Conservation (phyloP, 2,329 filamentous ascomycete species). For the Sarocladium strictum region DNA sequence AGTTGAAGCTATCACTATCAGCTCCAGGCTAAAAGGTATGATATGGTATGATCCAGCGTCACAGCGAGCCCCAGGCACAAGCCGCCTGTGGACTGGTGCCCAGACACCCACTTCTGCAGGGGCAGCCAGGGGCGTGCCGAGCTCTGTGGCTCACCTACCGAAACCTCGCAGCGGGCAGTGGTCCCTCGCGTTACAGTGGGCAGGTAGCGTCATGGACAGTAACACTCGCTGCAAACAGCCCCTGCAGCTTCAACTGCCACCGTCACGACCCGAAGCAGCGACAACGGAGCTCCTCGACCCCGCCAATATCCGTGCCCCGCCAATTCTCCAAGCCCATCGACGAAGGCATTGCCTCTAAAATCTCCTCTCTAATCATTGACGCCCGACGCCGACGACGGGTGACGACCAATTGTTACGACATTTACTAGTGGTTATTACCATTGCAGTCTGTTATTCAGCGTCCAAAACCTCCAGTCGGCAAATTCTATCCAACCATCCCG, state of each 20-base stretch:
- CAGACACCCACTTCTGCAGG: not conserved
- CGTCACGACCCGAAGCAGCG: not conserved
- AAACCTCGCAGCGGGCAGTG: not conserved
- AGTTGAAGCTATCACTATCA: slow-evolving; percentile 2
- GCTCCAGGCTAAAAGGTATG: not conserved
- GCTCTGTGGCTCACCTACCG: not conserved
- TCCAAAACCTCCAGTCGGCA: not conserved
- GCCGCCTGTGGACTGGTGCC: not conserved
- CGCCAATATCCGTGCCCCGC: slow-evolving; percentile 3
- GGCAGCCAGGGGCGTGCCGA: not conserved
- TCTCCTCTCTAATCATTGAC: not conserved
- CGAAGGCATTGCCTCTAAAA: not conserved
- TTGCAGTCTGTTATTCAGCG: not conserved
- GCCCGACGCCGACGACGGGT: not conserved
- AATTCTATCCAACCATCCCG: not conserved
- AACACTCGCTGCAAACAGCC: not conserved
- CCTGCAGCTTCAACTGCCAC: not conserved
- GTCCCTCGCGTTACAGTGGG: not conserved
- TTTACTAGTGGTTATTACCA: not conserved
- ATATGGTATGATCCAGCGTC: too few relatives aligned
- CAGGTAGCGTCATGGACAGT: not conserved
- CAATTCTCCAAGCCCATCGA: slow-evolving; percentile 3
- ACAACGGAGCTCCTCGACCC: not conserved
- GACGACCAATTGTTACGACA: not conserved
- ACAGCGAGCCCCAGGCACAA: not conserved